Base-by-base conservation (phyloP, 306 rosid genomes). In the Cucurbita pepo region DNA sequence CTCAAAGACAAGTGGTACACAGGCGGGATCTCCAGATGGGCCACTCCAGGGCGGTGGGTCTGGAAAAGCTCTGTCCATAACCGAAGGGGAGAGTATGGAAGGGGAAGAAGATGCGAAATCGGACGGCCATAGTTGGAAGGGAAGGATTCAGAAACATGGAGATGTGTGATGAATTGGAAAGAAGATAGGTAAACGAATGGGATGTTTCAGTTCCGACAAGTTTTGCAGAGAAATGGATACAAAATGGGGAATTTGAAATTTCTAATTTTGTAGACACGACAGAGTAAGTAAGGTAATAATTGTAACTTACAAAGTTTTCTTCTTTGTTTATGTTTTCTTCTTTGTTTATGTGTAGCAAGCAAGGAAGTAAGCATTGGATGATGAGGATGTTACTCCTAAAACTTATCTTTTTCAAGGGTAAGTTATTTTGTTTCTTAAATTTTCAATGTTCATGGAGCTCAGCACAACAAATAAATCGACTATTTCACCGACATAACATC, bases 31-130 rank as follows among this genome's bases (percentile, higher is more conserved):
- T 62, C 97, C 96, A 11, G 84, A 88, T 62, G 91, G 95, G 69
- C 94, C 95, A 77, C 85, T 88, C 12, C 78, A 80, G 2, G 58
- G 78, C 3, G 77, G 76, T 40, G 90, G 82, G 56, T 88, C 87
- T 30, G 84, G 63, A 47, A 86, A 85, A 69, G 91, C 87, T 8
- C 76, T 79, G 22, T 89, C 93, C 0, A 83, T 86, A 61, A 82
- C 79, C 12, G 87, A 89, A 36, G 75, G 82, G 10, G 75, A 85
- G 74, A 85, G 92, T 51, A 69, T 79, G 76, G 90, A 87, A 62
- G 89, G 79, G 43, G 96, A 90, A 77, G 90, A 81, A 60, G 96
- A 87, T 63, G 96, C 87, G 57, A 86, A 81, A 75, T 93, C 96
- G 58, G 98, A 90, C 76, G 88, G 96, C 74, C 81, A 77, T 40